Evolutionary conservation across 371 early-diverging fungal species (phyloP), one percentile per base, ranked within the genome.

Genomic region (Coemansia sp.): DNA sequence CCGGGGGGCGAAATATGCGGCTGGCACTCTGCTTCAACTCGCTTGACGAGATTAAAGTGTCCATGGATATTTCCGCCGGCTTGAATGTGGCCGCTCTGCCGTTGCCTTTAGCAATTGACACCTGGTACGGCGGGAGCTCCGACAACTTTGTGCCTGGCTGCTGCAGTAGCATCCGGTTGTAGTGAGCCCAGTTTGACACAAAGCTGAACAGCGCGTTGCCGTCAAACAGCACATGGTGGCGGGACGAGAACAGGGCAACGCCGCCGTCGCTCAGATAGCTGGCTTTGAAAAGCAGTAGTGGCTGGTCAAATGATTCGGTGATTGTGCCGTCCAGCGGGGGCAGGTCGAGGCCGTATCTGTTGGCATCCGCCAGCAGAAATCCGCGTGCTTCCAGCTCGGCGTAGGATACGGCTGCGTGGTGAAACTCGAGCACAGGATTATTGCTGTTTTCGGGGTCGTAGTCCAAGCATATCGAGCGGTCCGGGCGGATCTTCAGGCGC

Each of bases 181-280:
- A 68, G 3, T 14, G 12, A 2, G 69, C 69, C 69, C 69, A 68
- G 33, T 68, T 55, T n/a, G 64, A 49, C 10, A 68, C 38, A 34
- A 68, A 62, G 36, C 59, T 58, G 34, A 68, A 68, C 50, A 63
- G 44, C 11, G 69, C 58, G 46, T 58, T 68, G 11, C 69, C 69
- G 38, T 68, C 69, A 48, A 68, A 68, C 24, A 59, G 55, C 34
- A 68, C 64, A 55, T 68, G 69, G 39, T 68, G 40, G 2, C 59
- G 46, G 55, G 62, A 63, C 4, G 48, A 58, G 16, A 63, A 68
- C 36, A 68, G 4, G 2, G 64, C 69, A 2, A 68, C 39, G 4
- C 69, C 69, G 55, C 69, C 69, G 44, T 68, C 69, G 5, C 42
- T 58, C 48, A 68, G 16, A n/a, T 54, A 68, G 24, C 44, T 63